phyloP scores from a whole-genome alignment of 2,329 filamentous ascomycete genomes.

The Periconia sp. region DNA sequence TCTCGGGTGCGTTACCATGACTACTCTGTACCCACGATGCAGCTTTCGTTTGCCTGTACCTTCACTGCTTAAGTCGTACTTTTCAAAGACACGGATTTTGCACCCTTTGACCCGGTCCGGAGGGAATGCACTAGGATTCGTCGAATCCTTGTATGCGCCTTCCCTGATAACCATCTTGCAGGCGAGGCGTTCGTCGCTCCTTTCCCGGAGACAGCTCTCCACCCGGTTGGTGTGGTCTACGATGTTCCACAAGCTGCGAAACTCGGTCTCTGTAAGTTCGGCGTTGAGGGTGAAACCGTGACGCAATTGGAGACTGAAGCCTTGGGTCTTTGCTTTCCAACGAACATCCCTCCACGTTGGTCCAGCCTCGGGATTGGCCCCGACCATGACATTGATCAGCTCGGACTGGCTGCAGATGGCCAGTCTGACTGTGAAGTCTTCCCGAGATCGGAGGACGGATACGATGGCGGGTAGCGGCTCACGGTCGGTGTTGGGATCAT shows the following conservation, averaged over 20 bases:
- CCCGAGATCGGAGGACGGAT: conserved; percentile 73
- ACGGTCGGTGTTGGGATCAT: conserved; percentile 68
- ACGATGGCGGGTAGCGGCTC: conserved; percentile 76
- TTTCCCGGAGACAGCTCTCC: conserved; percentile 71
- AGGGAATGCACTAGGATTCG: conserved; percentile 75
- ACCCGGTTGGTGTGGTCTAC: conserved; percentile 84
- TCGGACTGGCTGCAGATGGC: conserved; percentile 81
- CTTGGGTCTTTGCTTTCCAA: conserved; percentile 73
- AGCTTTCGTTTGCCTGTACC: conserved; percentile 74
- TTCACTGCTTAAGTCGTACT: conserved; percentile 69
- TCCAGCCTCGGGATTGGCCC: conserved; percentile 69
- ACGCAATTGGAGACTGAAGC: conserved; percentile 73
- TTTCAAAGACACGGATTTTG: conserved; percentile 78
- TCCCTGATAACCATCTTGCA: conserved; percentile 73
- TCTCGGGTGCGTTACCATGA: conserved; percentile 76
- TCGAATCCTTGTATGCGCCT: conserved; percentile 81
- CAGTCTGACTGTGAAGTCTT: conserved; percentile 73
- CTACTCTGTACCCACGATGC: conserved; percentile 80
- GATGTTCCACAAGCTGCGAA: conserved; percentile 78
- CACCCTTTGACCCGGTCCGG: conserved; percentile 75
- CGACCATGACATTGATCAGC: conserved; percentile 75
- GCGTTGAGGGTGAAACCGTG: conserved; percentile 77
- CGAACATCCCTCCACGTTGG: conserved; percentile 82
- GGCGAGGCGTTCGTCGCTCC: conserved; percentile 71
- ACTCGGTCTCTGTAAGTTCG: conserved; percentile 77